These are phyloP conservation scores for Metschnikowia orientalis DNA, from an alignment of 805 yeast genomes.

Conservation along the genomic window DNA sequence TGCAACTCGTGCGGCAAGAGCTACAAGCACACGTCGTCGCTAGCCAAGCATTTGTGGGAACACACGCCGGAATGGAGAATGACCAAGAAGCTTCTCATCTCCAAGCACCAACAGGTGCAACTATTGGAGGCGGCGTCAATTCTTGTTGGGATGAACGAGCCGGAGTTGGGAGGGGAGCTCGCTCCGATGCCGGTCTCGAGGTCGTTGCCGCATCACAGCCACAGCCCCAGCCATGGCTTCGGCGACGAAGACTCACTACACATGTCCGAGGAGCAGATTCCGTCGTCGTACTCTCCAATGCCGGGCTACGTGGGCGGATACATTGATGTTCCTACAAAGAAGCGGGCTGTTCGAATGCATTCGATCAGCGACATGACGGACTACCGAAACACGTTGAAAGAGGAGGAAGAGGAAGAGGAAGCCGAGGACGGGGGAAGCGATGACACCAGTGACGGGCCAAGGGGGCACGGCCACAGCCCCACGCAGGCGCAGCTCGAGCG, in stretches of 20 bases:
- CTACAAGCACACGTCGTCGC: constrained; percentile 81
- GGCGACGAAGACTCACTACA: constrained; percentile 37
- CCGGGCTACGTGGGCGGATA: constrained; percentile 21
- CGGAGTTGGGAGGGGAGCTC: constrained; percentile 7
- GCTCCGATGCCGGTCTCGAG: constrained; percentile 19
- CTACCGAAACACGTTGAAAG: constrained; percentile 6
- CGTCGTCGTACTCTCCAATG: constrained; percentile 18
- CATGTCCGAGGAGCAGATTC: constrained; percentile 36
- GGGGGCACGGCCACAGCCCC: too few relatives aligned
- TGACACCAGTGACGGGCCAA: too few relatives aligned
- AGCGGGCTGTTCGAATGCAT: constrained; percentile 5
- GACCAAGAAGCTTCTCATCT: constrained; percentile 72
- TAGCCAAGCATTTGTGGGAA: constrained; percentile 89
- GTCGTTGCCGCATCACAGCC: constrained; percentile 18
- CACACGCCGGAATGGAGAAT: constrained; percentile 93
- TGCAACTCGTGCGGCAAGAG: constrained; percentile 93
- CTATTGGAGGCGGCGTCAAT: constrained; percentile 74
- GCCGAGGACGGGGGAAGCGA: constrained; percentile 2
- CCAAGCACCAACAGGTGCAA: constrained; percentile 88
- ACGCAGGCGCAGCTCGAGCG: constrained; percentile 3
- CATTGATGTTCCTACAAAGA: constrained; percentile 18
- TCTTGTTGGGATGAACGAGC: constrained; percentile 67
- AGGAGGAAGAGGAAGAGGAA: constrained; percentile 10
- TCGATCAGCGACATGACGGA: constrained; percentile 6
- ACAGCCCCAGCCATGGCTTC: constrained; percentile 1